These are phyloP conservation scores for Tuber magnatum DNA, from an alignment of 495 filamentous ascomycete genomes.

Conservation along the genomic window DNA sequence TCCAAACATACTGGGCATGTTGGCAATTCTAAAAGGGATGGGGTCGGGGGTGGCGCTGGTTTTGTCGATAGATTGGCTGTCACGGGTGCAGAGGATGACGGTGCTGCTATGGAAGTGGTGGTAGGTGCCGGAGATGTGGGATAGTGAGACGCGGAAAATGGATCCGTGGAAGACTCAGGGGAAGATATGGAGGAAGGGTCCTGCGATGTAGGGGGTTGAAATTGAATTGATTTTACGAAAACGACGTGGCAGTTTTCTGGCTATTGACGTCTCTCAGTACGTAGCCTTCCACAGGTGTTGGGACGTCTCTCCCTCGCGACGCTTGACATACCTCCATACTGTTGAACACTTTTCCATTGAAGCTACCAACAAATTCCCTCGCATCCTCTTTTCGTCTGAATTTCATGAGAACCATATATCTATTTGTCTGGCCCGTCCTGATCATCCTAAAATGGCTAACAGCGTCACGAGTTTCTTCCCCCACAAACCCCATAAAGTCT, in stretches of 20 bases:
- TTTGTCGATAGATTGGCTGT: conserved; percentile 59
- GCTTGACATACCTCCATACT: conserved; percentile 69
- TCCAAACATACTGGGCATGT: conserved; percentile 96
- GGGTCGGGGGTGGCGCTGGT: conserved; percentile 85
- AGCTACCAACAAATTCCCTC: conserved; percentile 70
- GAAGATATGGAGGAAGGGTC: conserved; percentile 42
- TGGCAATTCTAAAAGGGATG: conserved; percentile 79
- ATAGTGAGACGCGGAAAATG: conserved; percentile 52
- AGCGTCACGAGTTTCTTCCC: conserved; percentile 76
- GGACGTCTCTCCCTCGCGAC: neutral
- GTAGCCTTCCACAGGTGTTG: neutral
- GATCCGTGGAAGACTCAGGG: conserved; percentile 59
- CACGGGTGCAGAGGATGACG: conserved; percentile 46
- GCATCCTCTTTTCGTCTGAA: conserved; percentile 71
- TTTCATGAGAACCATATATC: conserved; percentile 97
- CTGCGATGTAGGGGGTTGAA: conserved; percentile 45
- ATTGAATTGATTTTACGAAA: conserved; percentile 84
- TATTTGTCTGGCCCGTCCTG: conserved; percentile 74
- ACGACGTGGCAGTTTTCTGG: conserved; percentile 95
- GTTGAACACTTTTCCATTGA: conserved; percentile 93
- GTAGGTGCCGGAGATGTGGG: conserved; percentile 31
- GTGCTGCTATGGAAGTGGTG: conserved; percentile 40
- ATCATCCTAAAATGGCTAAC: conserved; percentile 96
- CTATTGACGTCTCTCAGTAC: conserved; percentile 46
- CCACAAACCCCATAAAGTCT: conserved; percentile 88